Conservation (phyloP, 2,329 filamentous ascomycete genomes). For the Sclerotinia sclerotiorum region DNA sequence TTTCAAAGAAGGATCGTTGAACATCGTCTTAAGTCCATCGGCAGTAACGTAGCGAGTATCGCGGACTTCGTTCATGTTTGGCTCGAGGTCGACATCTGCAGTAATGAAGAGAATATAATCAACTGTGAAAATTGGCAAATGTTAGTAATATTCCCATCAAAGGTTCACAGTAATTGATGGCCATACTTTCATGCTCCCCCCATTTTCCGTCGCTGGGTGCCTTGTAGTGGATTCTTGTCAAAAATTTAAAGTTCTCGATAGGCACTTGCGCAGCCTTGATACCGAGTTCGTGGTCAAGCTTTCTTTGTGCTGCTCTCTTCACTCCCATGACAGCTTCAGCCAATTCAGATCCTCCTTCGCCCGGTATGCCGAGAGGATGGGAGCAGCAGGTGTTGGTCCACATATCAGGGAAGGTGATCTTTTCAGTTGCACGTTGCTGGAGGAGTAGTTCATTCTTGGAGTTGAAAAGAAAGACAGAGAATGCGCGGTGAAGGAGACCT, state of each 20-base stretch:
- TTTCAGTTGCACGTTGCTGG: slow-evolving; percentile 92
- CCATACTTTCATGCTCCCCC: slow-evolving; percentile 96
- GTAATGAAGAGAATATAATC: slow-evolving; percentile 99
- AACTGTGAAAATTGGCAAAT: slow-evolving; percentile 53
- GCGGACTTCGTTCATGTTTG: slow-evolving; percentile 85
- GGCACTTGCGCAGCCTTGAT: slow-evolving; percentile 89
- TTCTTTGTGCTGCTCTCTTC: slow-evolving; percentile 88
- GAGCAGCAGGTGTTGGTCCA: slow-evolving; percentile 99
- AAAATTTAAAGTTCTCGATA: slow-evolving; percentile 85
- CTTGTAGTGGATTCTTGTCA: slow-evolving; percentile 97
- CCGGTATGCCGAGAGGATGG: slow-evolving; percentile 86
- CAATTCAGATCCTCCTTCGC: slow-evolving; percentile 83
- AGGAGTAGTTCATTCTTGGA: slow-evolving; percentile 87
- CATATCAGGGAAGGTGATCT: slow-evolving; percentile 99
- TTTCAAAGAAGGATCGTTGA: slow-evolving; percentile 73
- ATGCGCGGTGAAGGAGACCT: slow-evolving; percentile 92
- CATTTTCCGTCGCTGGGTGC: slow-evolving; percentile 95
- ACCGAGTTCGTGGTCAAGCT: slow-evolving; percentile 91
- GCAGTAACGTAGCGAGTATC: slow-evolving; percentile 82
- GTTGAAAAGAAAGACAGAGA: slow-evolving; percentile 98
- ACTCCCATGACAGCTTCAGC: slow-evolving; percentile 79
- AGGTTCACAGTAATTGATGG: slow-evolving; percentile 2
- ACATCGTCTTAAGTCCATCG: slow-evolving; percentile 80
- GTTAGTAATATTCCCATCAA: slow-evolving; percentile 24
- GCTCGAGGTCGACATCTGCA: slow-evolving; percentile 78